Evolutionary conservation across 192 early-diverging fungal genomes (phyloP), one percentile per base, ranked within the genome.

Genomic region (Kickxella alabastrina): DNA sequence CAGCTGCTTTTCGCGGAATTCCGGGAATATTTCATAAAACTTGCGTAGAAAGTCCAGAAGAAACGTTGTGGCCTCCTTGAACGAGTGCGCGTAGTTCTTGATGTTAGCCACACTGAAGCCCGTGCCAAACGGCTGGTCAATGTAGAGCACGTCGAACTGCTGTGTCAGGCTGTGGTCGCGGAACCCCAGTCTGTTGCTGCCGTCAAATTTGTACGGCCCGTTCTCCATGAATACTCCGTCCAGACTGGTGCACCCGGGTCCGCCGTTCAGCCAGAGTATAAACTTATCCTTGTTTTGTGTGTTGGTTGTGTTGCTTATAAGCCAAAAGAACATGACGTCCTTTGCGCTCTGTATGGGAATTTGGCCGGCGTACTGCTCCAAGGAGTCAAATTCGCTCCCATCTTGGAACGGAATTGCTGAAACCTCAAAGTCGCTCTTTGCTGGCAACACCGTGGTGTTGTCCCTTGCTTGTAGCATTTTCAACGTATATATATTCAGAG

Each of bases 51-150:
- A 89, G 10, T 34, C 46, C 14, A 81, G 18, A 41, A 89, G 79
- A 10, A 64, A 34, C 3, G 42, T 41, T 1, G 77, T 66, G 7
- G 75, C 63, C 40, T 80, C 52, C 35, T 59, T 61, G 29, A 67
- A 79, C 14, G 62, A 52, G 12, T 40, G 50, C 5, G 40, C 55
- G 25, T 65, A 75, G 25, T 45, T 21, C 0, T 38, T 26, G 18
- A 49, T 39, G 2, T 19, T 32, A 0, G 72, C 52, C 21, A 54
- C 31, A 51, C 72, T 75, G 49, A 61, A 85, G 1, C 86, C 84
- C 0, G 84, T 86, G 21, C 83, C 84, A 17, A 77, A 70, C 6
- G 86, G 86, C 71, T 87, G 86, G 59, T 87, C 86, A 1, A 87
- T 54, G 37, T 77, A 82, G 5, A 79, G 52, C 4, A 79, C 73